These are phyloP conservation scores for Anthracocystis setariae DNA, from an alignment of 1,284 basidiomycete species.

Conservation along the genomic window DNA sequence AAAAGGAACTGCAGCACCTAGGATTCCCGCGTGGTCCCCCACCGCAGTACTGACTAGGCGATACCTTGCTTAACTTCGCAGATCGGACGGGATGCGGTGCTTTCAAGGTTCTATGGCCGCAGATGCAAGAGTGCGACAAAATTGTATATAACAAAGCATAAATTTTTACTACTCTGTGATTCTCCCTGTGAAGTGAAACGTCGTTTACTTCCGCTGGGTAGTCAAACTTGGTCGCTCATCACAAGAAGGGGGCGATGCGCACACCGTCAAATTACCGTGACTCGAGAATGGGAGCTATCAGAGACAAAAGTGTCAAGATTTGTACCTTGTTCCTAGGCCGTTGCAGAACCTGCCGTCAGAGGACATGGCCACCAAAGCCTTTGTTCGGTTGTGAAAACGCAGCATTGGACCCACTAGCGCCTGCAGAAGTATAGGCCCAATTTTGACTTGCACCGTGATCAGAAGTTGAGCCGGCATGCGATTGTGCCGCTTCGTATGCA, in stretches of 20 bases:
- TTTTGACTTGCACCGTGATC: constrained; percentile 9
- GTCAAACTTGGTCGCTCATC: no score
- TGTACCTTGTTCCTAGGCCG: no score
- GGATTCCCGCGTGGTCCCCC: constrained; percentile 85
- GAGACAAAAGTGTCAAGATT: background rate
- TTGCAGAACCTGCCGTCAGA: constrained; percentile 12
- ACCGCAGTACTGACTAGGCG: constrained; percentile 84
- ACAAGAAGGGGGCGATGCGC: background rate
- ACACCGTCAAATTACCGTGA: no score
- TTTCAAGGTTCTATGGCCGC: constrained; percentile 82
- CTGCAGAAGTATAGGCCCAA: background rate
- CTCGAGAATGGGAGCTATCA: background rate
- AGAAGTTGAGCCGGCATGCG: constrained; percentile 12
- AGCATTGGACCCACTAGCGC: background rate
- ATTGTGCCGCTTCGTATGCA: background rate
- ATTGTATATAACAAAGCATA: background rate
- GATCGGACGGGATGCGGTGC: constrained; percentile 83
- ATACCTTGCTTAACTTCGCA: constrained; percentile 82
- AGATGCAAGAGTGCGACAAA: constrained; percentile 68
- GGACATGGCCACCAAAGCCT: constrained; percentile 40
- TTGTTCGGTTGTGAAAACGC: constrained; percentile 8
- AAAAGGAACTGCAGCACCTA: constrained; percentile 68
- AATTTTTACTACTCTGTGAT: no score
- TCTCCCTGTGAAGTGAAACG: no score
- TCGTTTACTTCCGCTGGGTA: no score